Base-by-base conservation (phyloP, 805 yeast species). In the Brettanomyces bruxellensis region DNA sequence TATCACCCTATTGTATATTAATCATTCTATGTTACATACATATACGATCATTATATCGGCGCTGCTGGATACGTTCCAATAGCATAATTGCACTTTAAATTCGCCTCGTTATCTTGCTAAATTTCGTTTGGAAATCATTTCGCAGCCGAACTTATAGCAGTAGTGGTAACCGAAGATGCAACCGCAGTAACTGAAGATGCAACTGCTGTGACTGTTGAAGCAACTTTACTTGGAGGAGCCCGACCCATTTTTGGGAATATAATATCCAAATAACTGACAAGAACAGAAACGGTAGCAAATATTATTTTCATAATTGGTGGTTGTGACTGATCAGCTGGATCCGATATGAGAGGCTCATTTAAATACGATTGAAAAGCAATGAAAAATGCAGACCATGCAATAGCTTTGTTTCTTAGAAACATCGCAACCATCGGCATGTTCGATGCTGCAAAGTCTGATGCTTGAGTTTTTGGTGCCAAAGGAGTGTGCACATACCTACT, bases 341-440 rank as follows among this genome's bases (percentile, higher is more conserved):
- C 51, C 45, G 55, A 60, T 41, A 59, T 56, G 13, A 52, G 46
- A 14, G 69, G 70, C 44, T 62, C 66, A 44, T 64, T 72, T 56
- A 78, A 65, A 52, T 61, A 76, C 1, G 73, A 47, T 60, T 78
- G 83, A 23, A 77, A 55, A 4, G 80, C 72, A 50, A 78, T 60
- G 55, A 78, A 75, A 25, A 75, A 55, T 24, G 79, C 60, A 3
- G 80, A 66, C 82, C 82, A 78, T 11, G 81, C 68, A 54, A 78
- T 60, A 51, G 77, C 62, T 56, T 74, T 78, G 59, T 76, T 76
- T 55, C 71, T 66, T 72, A 78, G 64, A 58, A 78, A 76, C 83
- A 78, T 78, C 41, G 82, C 82, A 2, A 78, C 80, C 79, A 78
- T 73, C 38, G 83, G 83, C 49, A 78, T 62, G 41, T 78, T 70